phyloP scores from a whole-genome alignment of 108 stramenopile genomes.

The Nannochloropsis oceanica region DNA sequence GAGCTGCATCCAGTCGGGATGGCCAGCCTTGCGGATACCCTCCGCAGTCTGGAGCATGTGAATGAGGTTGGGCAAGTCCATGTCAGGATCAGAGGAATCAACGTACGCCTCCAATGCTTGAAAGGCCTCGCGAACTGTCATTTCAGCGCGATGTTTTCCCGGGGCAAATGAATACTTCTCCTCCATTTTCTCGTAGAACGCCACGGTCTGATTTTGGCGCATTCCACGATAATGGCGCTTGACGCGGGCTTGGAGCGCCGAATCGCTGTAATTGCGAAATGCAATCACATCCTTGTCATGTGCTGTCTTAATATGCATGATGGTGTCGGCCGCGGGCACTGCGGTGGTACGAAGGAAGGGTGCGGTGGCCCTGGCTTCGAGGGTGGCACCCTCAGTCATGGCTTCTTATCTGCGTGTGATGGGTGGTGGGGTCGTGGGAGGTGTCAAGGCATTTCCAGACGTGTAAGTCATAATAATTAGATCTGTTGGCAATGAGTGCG shows the following conservation, averaged over 20 bases:
- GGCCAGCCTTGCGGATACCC: slow-evolving; percentile 50
- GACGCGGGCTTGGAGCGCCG: background rate
- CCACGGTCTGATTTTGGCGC: background rate
- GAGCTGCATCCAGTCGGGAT: slow-evolving; percentile 63
- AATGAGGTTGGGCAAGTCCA: slow-evolving; percentile 52
- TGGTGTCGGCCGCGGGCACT: background rate
- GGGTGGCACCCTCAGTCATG: background rate
- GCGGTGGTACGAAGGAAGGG: background rate
- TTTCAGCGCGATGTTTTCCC: slow-evolving; percentile 5
- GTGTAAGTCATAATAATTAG: too few species aligned
- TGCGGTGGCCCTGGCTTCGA: background rate
- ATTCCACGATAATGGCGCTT: background rate
- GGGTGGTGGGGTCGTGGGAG: too few species aligned
- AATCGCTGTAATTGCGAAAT: background rate
- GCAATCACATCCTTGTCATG: background rate
- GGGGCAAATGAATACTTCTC: slow-evolving; percentile 43
- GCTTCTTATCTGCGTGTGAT: too few species aligned
- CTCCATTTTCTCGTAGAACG: slow-evolving; percentile 38
- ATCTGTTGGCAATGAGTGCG: too few species aligned
- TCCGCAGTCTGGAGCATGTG: slow-evolving; percentile 64
- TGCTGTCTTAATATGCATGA: background rate
- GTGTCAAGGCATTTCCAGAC: too few species aligned
- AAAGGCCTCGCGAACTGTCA: slow-evolving; percentile 60
- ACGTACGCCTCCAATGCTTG: slow-evolving; percentile 52
- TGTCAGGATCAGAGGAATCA: slow-evolving; percentile 58